phyloP scores from a whole-genome alignment of 2,329 filamentous ascomycete species.

The Penicillium olsonii region DNA sequence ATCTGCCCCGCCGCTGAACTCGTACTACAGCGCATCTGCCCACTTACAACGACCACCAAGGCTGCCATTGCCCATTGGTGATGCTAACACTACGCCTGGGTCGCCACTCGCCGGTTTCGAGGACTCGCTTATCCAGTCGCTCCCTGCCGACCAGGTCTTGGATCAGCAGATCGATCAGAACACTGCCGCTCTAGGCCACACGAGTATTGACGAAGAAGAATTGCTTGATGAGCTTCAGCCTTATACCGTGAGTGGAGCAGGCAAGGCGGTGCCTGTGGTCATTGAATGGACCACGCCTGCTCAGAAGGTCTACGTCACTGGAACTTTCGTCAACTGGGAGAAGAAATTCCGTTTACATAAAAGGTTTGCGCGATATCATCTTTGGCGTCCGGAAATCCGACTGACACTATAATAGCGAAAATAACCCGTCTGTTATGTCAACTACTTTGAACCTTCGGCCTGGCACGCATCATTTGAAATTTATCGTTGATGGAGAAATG shows the following conservation, averaged over 20 bases:
- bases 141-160: constrained; percentile 44
- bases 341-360: constrained; percentile 84
- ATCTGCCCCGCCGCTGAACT: constrained; percentile 51
- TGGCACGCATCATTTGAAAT: constrained; percentile 95
- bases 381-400: constrained; percentile 4
- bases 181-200: constrained; percentile 56
- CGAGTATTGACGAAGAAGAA: constrained; percentile 69
- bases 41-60: constrained; percentile 69
- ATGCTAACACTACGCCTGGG: constrained; percentile 84
- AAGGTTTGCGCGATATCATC: constrained; percentile 57
- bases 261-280: constrained; percentile 76
- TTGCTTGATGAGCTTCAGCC: constrained; percentile 71
- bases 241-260: constrained; percentile 66
- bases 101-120: constrained; percentile 81
- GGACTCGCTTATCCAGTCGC: constrained; percentile 54
- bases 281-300: constrained; percentile 84
- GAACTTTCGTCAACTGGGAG: constrained; percentile 97
- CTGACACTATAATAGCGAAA: constrained; percentile 37
- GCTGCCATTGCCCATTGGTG: constrained; percentile 87
- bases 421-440: constrained; percentile 63
- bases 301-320: constrained; percentile 93
- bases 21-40: constrained; percentile 45
- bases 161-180: constrained; percentile 58
- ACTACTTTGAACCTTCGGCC: constrained; percentile 81
- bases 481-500: constrained; percentile 93